These are phyloP conservation scores for Microbotryum lychnidis-dioicae DNA, from an alignment of 1,284 basidiomycete species.

Conservation along the genomic window DNA sequence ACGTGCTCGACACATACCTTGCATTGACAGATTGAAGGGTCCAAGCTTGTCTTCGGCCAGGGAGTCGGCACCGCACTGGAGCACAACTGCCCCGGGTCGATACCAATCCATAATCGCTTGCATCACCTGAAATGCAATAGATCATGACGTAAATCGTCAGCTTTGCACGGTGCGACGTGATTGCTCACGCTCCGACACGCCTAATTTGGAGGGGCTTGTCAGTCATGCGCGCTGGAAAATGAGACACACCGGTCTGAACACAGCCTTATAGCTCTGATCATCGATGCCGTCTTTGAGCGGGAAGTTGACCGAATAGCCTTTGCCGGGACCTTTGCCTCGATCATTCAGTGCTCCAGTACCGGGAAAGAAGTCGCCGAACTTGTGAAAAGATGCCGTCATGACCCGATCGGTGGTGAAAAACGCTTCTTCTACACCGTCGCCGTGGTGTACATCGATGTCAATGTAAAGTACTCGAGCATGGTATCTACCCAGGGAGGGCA, in stretches of 20 bases:
- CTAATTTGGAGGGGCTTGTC: too few species aligned
- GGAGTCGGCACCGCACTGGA: slow-evolving; percentile 95
- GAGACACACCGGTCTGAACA: slow-evolving; percentile 69
- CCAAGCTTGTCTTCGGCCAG: slow-evolving; percentile 92
- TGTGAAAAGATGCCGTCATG: slow-evolving; percentile 91
- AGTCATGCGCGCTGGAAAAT: not conserved
- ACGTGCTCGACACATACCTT: slow-evolving; percentile 48
- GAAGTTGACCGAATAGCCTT: slow-evolving; percentile 85
- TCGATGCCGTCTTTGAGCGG: slow-evolving; percentile 90
- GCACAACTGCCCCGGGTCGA: slow-evolving; percentile 76
- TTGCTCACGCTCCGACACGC: too few species aligned
- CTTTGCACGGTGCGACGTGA: not conserved
- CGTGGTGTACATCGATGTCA: slow-evolving; percentile 97
- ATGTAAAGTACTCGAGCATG: slow-evolving; percentile 87
- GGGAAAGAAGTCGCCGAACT: slow-evolving; percentile 92
- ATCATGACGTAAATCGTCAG: not conserved
- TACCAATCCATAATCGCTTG: slow-evolving; percentile 82
- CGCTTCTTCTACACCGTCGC: slow-evolving; percentile 96
- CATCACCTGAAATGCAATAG: slow-evolving; percentile 53
- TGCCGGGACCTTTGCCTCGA: slow-evolving; percentile 73
- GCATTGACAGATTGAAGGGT: slow-evolving; percentile 91
- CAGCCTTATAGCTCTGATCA: slow-evolving; percentile 61
- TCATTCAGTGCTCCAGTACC: slow-evolving; percentile 58
- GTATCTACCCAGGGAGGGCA: slow-evolving; percentile 37
- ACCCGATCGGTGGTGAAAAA: slow-evolving; percentile 97